phyloP scores from a whole-genome alignment of 2,329 filamentous ascomycete species.

The Penicillium concentricum region DNA sequence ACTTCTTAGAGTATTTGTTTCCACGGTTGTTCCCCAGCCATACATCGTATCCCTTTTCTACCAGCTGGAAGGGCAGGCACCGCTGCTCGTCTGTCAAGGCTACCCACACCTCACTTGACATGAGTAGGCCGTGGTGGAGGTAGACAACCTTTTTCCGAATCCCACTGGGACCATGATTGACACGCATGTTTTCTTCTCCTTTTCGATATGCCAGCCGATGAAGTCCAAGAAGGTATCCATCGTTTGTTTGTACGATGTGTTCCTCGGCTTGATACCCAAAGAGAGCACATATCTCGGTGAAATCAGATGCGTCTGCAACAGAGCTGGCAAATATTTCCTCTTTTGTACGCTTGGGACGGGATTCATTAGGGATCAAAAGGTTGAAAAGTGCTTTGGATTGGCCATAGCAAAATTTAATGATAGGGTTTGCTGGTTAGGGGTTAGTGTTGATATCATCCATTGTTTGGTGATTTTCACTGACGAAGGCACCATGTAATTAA shows the following conservation, averaged over 20 bases:
- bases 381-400: constrained; percentile 83
- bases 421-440: constrained; percentile 61
- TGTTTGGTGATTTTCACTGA: constrained; percentile 46
- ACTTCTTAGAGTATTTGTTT: constrained; percentile 99
- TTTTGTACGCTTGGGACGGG: constrained; percentile 65
- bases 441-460: constrained; percentile 17
- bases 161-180: constrained; percentile 67
- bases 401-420: constrained; percentile 80
- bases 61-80: constrained; percentile 82
- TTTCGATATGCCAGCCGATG: constrained; percentile 82
- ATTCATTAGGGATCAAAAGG: constrained; percentile 67
- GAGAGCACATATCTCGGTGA: constrained; percentile 86
- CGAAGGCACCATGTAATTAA: constrained; percentile 84
- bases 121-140: constrained; percentile 90
- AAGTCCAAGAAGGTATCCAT: constrained; percentile 88
- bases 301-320: constrained; percentile 84
- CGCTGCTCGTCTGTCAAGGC: constrained; percentile 83
- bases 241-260: constrained; percentile 89
- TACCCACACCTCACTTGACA: constrained; percentile 99
- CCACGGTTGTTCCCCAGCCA: constrained; percentile 98
- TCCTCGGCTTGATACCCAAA: constrained; percentile 94
- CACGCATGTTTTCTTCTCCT: constrained; percentile 74
- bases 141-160: constrained; percentile 84
- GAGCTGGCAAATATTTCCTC: constrained; percentile 70
- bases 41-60: constrained; percentile 90